These are phyloP conservation scores for Cicer judaicum DNA, from an alignment of 306 rosid species.

Conservation along the genomic window DNA sequence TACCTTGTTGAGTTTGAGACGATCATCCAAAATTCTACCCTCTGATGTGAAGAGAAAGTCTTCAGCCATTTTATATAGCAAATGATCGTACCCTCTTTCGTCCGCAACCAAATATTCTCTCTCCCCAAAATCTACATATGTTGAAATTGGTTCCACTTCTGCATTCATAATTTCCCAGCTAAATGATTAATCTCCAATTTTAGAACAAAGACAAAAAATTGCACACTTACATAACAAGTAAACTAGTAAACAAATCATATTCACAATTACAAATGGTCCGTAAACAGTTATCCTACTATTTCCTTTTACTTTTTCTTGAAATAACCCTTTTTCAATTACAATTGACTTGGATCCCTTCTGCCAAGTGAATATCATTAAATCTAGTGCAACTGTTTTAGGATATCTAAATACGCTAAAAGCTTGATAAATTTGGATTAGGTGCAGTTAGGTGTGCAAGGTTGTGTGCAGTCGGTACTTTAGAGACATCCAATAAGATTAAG, in stretches of 20 bases:
- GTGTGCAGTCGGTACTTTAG: no score
- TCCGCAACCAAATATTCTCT: conserved; percentile 89
- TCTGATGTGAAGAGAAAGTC: conserved; percentile 77
- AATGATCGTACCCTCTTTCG: conserved; percentile 82
- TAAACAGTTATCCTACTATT: neutral
- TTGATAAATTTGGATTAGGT: no score
- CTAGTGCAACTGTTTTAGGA: no score
- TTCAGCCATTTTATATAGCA: conserved; percentile 82
- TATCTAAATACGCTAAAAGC: no score
- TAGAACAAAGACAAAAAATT: neutral
- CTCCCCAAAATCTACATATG: conserved; percentile 79
- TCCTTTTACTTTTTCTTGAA: neutral
- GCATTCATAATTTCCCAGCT: conserved; percentile 44
- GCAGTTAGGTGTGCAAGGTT: no score
- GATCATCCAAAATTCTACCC: conserved; percentile 77
- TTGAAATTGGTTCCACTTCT: conserved; percentile 98
- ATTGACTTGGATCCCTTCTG: no score
- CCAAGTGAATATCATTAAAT: no score
- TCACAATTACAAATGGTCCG: conserved; percentile 5
- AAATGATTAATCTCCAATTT: conserved; percentile 24
- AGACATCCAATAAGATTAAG: no score
- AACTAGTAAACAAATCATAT: neutral
- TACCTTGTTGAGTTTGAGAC: conserved; percentile 94
- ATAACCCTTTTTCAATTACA: neutral
- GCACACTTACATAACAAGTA: neutral